Percentiles rank a stretch among this genome's conserved stretches.
Conservation (phyloP, 305 asterid genomes). For the Solanum aculeatissimum region DNA sequence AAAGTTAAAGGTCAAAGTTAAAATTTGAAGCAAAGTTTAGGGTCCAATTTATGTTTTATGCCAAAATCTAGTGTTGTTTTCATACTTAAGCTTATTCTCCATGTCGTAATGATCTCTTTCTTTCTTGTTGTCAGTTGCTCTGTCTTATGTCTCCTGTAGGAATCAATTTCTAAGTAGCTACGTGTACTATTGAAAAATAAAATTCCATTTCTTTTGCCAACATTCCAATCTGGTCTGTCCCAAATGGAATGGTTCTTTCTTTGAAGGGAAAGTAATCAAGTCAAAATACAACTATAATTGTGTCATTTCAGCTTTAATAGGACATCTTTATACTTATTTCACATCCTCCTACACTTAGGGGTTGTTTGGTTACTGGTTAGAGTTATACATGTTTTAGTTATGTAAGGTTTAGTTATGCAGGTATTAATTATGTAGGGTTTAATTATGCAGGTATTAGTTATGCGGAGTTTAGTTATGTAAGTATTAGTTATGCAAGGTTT, state of each 20-base stretch:
- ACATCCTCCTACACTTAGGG: neutral
- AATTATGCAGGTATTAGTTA: too few relatives aligned
- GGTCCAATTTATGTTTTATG: too few relatives aligned
- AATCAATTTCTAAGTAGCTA: neutral
- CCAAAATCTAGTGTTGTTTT: neutral
- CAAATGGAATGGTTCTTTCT: neutral
- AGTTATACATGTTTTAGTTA: too few relatives aligned
- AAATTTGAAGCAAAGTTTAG: too few relatives aligned
- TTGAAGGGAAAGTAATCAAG: neutral
- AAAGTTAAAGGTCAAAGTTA: too few relatives aligned
- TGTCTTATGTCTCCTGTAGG: neutral
- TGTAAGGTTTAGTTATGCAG: too few relatives aligned
- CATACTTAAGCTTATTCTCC: neutral
- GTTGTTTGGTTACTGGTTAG: too few relatives aligned
- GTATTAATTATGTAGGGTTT: too few relatives aligned
- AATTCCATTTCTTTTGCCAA: neutral
- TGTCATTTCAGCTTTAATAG: neutral
- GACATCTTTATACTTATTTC: neutral
- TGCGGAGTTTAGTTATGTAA: too few relatives aligned
- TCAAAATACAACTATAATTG: neutral
- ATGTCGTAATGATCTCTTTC: neutral
- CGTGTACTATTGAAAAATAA: neutral
- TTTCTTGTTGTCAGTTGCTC: neutral
- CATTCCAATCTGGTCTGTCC: neutral
- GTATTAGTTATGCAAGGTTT: too few relatives aligned